These are phyloP conservation scores for Aspergillus novoparasiticus DNA, from an alignment of 2,329 filamentous ascomycete species.

Conservation along the genomic window DNA sequence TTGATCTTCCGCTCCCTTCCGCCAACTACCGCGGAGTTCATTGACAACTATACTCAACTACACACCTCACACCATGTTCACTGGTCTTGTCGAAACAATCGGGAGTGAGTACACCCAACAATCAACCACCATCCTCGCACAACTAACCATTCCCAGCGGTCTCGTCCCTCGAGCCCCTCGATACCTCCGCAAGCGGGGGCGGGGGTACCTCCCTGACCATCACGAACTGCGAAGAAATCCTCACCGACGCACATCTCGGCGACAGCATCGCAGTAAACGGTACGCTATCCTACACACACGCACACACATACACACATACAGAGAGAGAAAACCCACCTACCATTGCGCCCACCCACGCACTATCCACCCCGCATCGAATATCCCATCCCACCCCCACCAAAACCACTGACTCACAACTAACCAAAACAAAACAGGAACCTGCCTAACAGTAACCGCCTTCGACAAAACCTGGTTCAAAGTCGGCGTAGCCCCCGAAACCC, in stretches of 20 bases:
- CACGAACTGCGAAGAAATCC: conserved; percentile 71
- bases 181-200: conserved; percentile 68
- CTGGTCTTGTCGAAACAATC: conserved; percentile 88
- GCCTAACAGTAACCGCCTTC: conserved; percentile 85
- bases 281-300: conserved; percentile 20
- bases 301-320: not conserved
- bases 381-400: not conserved
- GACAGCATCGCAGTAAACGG: conserved; percentile 97
- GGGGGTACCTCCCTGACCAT: conserved; percentile 92
- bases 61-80: conserved; percentile 74
- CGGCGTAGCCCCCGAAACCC: conserved; percentile 91
- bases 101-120: conserved; percentile 68
- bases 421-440: conserved; percentile 59
- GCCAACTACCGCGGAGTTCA: not conserved
- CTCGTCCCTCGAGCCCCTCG: conserved; percentile 76
- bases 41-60: not conserved
- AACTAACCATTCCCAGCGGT: conserved; percentile 62
- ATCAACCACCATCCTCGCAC: not conserved
- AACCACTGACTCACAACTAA: not conserved
- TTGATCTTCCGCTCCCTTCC: not conserved
- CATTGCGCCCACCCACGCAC: not conserved
- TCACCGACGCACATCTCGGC: conserved; percentile 80
- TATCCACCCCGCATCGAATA: not conserved
- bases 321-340: not conserved
- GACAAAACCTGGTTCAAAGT: conserved; percentile 73